These are phyloP conservation scores for Solanum aculeatissimum DNA, from an alignment of 305 asterid genomes.

Conservation along the genomic window DNA sequence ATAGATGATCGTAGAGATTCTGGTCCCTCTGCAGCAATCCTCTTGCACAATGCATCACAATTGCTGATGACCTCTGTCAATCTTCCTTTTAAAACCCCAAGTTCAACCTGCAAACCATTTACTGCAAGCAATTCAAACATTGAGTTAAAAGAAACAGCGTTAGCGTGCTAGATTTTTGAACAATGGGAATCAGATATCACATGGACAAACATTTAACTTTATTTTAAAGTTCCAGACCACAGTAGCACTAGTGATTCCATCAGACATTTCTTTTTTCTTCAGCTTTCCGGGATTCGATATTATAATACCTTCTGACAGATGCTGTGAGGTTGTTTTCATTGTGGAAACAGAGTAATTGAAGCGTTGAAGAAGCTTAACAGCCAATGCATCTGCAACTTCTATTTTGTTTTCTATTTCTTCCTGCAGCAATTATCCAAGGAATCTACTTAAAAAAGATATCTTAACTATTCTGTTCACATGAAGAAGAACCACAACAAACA, in stretches of 20 bases:
- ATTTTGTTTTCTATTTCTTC: constrained; percentile 82
- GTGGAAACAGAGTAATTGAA: constrained; percentile 79
- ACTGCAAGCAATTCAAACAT: constrained; percentile 35
- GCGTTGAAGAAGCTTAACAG: constrained; percentile 86
- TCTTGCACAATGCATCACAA: constrained; percentile 85
- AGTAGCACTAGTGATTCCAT: neutral
- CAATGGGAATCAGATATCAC: neutral
- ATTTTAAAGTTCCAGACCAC: neutral
- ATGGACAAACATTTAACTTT: neutral
- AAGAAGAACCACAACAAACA: neutral
- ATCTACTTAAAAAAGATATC: neutral
- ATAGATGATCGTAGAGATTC: constrained; percentile 63
- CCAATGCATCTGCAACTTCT: constrained; percentile 91
- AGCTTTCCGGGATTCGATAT: neutral
- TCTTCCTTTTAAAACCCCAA: constrained; percentile 88
- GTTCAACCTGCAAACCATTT: constrained; percentile 78
- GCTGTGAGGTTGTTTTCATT: constrained; percentile 72
- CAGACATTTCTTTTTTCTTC: neutral
- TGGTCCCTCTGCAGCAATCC: constrained; percentile 72
- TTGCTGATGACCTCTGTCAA: constrained; percentile 83
- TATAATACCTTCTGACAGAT: constrained; percentile 76
- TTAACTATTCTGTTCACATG: neutral
- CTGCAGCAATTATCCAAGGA: constrained; percentile 26
- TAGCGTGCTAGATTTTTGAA: neutral
- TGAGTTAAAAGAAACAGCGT: neutral